Percentiles rank a stretch among this genome's conserved stretches.
Conservation (phyloP, 805 yeast genomes). For the Teunomyces stri region DNA sequence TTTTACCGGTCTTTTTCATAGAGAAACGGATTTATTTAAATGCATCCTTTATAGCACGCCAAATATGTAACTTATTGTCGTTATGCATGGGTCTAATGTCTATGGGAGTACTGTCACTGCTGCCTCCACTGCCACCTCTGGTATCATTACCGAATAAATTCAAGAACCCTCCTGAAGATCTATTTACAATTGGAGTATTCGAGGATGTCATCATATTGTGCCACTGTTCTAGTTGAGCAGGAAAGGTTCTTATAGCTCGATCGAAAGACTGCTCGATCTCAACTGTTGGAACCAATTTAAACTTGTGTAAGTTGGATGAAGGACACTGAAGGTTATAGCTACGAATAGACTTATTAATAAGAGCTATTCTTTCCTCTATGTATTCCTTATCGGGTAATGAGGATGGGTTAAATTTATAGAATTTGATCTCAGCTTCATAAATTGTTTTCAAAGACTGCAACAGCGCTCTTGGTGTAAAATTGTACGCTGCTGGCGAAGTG, state of each 20-base stretch:
- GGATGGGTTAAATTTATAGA: not conserved
- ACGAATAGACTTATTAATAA: slow-evolving; percentile 26
- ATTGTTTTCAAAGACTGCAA: slow-evolving; percentile 1
- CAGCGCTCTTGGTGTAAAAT: not conserved
- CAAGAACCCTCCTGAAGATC: slow-evolving; percentile 3
- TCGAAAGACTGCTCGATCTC: slow-evolving; percentile 24
- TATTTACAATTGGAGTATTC: not conserved
- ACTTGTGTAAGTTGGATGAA: slow-evolving; percentile 34
- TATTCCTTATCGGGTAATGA: slow-evolving; percentile 14
- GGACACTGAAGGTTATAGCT: slow-evolving; percentile 41
- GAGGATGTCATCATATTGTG: slow-evolving; percentile 7
- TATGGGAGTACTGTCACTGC: not conserved
- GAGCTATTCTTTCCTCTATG: slow-evolving; percentile 19
- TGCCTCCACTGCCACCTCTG: slow-evolving; percentile 10
- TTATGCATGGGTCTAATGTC: not conserved
- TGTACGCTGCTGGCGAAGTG: slow-evolving; percentile 4
- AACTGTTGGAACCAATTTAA: slow-evolving; percentile 27
- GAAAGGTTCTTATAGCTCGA: slow-evolving; percentile 14
- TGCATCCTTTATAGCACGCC: slow-evolving; percentile 31
- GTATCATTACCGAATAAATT: slow-evolving; percentile 8
- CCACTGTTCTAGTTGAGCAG: slow-evolving; percentile 15
- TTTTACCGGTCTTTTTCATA: not conserved
- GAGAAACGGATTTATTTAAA: slow-evolving; percentile 10
- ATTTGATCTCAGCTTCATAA: not conserved
- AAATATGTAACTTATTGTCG: slow-evolving; percentile 13